These are phyloP conservation scores for Styphnolobium japonicum DNA, from an alignment of 306 rosid species.

Conservation along the genomic window DNA sequence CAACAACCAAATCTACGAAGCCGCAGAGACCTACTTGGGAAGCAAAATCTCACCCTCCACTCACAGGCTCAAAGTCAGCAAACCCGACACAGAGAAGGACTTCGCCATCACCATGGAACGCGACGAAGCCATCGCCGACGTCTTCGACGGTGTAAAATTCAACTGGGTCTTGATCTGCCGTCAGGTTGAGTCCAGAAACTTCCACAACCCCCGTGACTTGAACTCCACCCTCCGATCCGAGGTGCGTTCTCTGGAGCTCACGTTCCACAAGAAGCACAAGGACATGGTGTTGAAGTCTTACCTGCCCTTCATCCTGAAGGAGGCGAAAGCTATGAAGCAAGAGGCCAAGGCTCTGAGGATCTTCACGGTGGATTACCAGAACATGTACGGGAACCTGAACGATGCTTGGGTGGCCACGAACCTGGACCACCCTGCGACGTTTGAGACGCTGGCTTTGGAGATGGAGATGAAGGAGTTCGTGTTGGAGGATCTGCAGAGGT, in stretches of 20 bases:
- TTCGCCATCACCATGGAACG: constrained; percentile 48
- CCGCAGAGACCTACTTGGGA: constrained; percentile 59
- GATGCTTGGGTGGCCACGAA: constrained; percentile 41
- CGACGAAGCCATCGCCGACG: constrained; percentile 38
- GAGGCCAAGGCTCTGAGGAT: constrained; percentile 48
- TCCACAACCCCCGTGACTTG: constrained; percentile 31
- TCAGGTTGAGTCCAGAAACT: neutral
- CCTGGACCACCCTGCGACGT: constrained; percentile 58
- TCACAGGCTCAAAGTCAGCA: constrained; percentile 41
- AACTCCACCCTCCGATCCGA: constrained; percentile 47
- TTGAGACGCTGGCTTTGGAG: constrained; percentile 55
- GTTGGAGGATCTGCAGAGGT: constrained; percentile 44
- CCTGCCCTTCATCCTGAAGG: constrained; percentile 45
- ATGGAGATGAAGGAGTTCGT: constrained; percentile 38
- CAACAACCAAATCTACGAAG: constrained; percentile 57
- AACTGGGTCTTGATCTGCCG: constrained; percentile 47
- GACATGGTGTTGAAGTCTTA: constrained; percentile 45
- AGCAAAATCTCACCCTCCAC: constrained; percentile 51
- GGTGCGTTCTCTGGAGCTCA: constrained; percentile 47
- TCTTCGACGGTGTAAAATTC: constrained; percentile 48
- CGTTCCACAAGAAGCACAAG: constrained; percentile 59
- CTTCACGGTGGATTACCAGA: constrained; percentile 31
- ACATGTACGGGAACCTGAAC: constrained; percentile 23
- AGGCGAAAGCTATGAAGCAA: constrained; percentile 47
- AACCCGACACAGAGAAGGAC: constrained; percentile 39